Evolutionary conservation across 306 rosid species (phyloP), one percentile per base, ranked within the genome.

Genomic region (Cicer arietinum): DNA sequence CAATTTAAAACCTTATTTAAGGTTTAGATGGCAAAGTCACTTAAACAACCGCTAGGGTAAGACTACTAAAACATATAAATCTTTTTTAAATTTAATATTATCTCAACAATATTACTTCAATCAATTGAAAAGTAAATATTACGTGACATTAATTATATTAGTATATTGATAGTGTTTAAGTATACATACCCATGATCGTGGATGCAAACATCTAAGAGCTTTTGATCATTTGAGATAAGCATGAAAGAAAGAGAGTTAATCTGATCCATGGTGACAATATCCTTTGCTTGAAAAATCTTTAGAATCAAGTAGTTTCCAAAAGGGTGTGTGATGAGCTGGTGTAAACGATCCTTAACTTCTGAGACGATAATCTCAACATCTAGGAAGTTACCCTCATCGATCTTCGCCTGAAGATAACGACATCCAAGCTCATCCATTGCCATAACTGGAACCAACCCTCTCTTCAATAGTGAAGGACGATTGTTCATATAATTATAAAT

Each of bases 141-240:
- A 22, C 25, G 1, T 22, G 1, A 22, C 2, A 22, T 22, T 22
- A 30, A 30, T 30, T 25, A 25, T 25, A 25, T 25, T 2, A 25
- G 3, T 25, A 25, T 2, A 25, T 0, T 16, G 30, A 53, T 53
- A 16, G 16, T 17, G 20, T 6, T 44, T 6, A 10, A 0, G 0
- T 30, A 30, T 30, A 30, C 13, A 0, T 79, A 79, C 83, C 87
- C 94, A 6, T 52, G 12, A 40, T 13, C 3, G 41, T 87, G 50
- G 10, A 20, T 25, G 78, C 91, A 89, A 0, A 80, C 74, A 6
- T 57, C 14, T 7, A 1, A 10, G 0, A 89, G 60, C 46, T 35
- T 41, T 1, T 2, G 39, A 18, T 1, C 3, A 48, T 87, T 8
- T 0, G 0, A 0, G 7, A 71, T 16, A 10, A 89, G 30, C 2